phyloP scores from a whole-genome alignment of 495 filamentous ascomycete genomes.

The Rusavskia elegans region DNA sequence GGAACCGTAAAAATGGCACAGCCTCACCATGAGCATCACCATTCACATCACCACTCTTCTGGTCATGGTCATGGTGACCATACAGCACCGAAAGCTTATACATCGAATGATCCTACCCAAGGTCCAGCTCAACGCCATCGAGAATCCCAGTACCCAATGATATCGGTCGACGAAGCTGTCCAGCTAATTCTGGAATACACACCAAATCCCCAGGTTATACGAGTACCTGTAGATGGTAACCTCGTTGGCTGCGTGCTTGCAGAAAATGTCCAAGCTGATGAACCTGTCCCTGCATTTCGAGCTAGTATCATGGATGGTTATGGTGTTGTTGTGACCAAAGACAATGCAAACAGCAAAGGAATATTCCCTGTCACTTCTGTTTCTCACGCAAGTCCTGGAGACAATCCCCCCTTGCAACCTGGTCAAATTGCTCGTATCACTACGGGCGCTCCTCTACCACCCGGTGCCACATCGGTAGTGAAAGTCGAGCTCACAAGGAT shows the following conservation, averaged over 20 bases:
- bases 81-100: conserved; percentile 53
- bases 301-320: conserved; percentile 98
- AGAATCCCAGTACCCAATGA: conserved; percentile 82
- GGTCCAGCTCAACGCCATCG: conserved; percentile 66
- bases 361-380: conserved; percentile 75
- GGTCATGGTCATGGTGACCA: conserved; percentile 32
- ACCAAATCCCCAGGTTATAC: conserved; percentile 37
- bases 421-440: conserved; percentile 82
- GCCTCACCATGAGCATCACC: conserved; percentile 37
- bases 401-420: conserved; percentile 39
- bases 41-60: conserved; percentile 43
- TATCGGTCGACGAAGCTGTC: conserved; percentile 69
- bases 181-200: conserved; percentile 54
- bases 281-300: conserved; percentile 79
- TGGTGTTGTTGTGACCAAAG: conserved; percentile 50
- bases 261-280: conserved; percentile 60
- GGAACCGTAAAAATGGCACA: conserved; percentile 16
- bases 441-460: conserved; percentile 81
- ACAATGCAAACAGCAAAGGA: conserved; percentile 47
- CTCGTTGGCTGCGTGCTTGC: conserved; percentile 69
- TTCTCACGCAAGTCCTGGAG: conserved; percentile 64
- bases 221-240: conserved; percentile 38
- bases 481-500: conserved; percentile 95
- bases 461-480: conserved; percentile 76
- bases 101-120: conserved; percentile 72